Evolutionary conservation across 306 rosid species (phyloP), one percentile per base, ranked within the genome.

Genomic region (Quercus robur): DNA sequence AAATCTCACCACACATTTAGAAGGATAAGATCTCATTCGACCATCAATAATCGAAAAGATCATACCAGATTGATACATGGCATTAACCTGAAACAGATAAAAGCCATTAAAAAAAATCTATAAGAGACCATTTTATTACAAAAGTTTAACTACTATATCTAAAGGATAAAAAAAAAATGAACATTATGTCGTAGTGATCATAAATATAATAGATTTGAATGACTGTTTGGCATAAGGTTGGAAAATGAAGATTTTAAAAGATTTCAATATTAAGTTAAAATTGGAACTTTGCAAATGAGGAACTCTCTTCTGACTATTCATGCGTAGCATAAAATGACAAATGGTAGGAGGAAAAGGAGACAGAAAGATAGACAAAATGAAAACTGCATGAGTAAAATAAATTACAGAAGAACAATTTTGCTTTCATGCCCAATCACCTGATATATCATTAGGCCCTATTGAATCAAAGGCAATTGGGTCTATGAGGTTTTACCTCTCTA

Each of bases 1-100:
- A 57, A 96, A 86, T 84, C 72, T 96, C 81, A 88, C 97, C 73
- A 93, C 88, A 23, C 88, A 87, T 75, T 90, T 93, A 0, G 93
- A 89, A 33, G 97, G 97, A 70, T 91, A 91, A 1, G 99, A 87
- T 30, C 98, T 98, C 94, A 96, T 87, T 18, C 86, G 88, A 10
- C 31, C 80, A 78, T 96, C 99, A 3, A 96, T 75, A 5, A 96
- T 77, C 5, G 98, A 90, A 81, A 93, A 89, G 46, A 90, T 80
- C 81, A 72, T 85, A 3, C 97, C 97, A 0, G 93, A 80, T 41
- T 90, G 92, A 77, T 88, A 86, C 19, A 92, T 90, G 35, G 73
- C 66, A 19, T 87, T 91, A 38, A 91, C 96, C 98, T 91, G 84
- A 31, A 75, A 70, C 20, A 13, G 59, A 52, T 44, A 46, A 44